Evolutionary conservation across 495 filamentous ascomycete species (phyloP).

Genomic region (Aspergillus sparsus): DNA sequence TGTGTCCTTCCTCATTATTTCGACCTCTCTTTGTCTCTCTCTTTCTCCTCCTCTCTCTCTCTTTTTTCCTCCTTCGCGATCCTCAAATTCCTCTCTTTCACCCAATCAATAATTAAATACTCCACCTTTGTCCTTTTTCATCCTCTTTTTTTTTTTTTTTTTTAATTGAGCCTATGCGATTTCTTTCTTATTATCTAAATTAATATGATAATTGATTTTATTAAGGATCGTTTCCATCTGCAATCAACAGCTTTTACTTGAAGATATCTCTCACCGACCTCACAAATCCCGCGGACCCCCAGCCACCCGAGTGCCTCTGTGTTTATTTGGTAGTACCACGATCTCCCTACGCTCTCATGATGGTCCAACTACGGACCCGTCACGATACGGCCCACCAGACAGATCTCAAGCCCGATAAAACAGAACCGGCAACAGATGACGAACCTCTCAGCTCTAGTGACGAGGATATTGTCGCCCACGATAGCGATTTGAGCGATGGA

Average conservation of each 20-base stretch:
- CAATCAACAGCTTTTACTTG: too few relatives aligned
- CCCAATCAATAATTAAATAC: background rate
- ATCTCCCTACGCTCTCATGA: background rate
- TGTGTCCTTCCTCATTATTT: background rate
- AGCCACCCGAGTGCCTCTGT: too few relatives aligned
- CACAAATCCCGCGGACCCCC: too few relatives aligned
- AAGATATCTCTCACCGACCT: too few relatives aligned
- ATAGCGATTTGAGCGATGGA: slow-evolving; percentile 13
- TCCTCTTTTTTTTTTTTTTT: background rate
- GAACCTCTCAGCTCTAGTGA: slow-evolving; percentile 36
- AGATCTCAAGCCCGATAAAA: background rate
- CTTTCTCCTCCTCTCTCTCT: background rate
- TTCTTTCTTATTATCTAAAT: too few relatives aligned
- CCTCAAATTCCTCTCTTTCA: too few relatives aligned
- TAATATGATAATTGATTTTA: too few relatives aligned
- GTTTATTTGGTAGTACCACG: too few relatives aligned
- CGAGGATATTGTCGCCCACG: slow-evolving; percentile 23
- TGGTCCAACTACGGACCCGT: slow-evolving; percentile 10
- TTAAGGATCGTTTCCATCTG: too few relatives aligned
- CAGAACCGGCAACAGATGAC: slow-evolving; percentile 30
- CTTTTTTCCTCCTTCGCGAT: too few relatives aligned
- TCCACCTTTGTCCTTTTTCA: background rate
- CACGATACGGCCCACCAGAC: background rate
- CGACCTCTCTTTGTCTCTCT: background rate
- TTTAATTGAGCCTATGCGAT: background rate